Conservation (phyloP, 2,329 filamentous ascomycete genomes). For the Hypoxylon sp. region DNA sequence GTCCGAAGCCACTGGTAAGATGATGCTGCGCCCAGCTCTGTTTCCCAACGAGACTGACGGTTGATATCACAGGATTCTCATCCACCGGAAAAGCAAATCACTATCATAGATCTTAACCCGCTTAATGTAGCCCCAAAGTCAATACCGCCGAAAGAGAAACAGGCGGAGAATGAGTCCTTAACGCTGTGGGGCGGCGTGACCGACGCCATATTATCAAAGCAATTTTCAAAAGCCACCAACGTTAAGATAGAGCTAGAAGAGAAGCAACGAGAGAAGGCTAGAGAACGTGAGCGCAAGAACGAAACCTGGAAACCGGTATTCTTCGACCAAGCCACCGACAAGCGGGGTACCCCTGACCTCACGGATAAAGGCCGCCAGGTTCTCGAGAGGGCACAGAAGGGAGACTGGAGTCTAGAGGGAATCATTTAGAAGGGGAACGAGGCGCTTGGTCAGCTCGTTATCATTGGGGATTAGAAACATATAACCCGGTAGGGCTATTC, state of each 20-base stretch:
- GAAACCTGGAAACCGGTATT: conserved; percentile 88
- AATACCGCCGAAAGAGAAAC: conserved; percentile 80
- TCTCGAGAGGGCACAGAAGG: conserved; percentile 65
- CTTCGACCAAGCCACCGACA: conserved; percentile 75
- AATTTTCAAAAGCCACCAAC: conserved; percentile 85
- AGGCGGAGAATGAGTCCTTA: conserved; percentile 90
- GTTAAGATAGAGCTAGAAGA: conserved; percentile 95
- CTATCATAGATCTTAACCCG: conserved; percentile 90
- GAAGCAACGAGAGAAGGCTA: conserved; percentile 84
- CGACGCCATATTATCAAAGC: conserved; percentile 83
- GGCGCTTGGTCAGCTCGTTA: neutral
- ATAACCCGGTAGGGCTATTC: conserved; percentile 9
- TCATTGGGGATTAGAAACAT: conserved; percentile 19
- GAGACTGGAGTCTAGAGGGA: conserved; percentile 65
- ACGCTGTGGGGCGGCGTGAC: conserved; percentile 91
- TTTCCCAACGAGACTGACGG: conserved; percentile 23
- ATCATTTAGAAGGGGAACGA: conserved; percentile 53
- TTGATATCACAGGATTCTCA: conserved; percentile 57
- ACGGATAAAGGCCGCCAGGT: conserved; percentile 66
- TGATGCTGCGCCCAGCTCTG: neutral
- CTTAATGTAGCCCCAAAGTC: conserved; percentile 83
- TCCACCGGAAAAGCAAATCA: conserved; percentile 71
- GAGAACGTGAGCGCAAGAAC: conserved; percentile 78
- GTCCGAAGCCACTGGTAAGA: conserved; percentile 72
- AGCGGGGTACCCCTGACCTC: conserved; percentile 67